Evolutionary conservation across 495 filamentous ascomycete species (phyloP).

Genomic region (Annulohypoxylon bovei): DNA sequence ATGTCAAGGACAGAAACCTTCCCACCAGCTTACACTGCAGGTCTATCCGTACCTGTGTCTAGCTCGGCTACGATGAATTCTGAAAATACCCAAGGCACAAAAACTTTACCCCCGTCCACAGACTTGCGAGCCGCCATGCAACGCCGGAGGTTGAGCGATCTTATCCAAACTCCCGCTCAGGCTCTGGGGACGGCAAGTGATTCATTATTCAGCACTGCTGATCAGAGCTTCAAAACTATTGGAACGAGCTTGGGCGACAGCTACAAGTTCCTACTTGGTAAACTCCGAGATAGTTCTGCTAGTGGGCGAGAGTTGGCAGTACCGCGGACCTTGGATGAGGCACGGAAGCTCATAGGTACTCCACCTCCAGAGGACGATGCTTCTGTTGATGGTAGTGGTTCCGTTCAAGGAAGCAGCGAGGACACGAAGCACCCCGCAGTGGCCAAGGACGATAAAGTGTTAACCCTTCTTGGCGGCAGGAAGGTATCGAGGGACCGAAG

Average conservation of each 20-base stretch:
- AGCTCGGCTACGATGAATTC: conserved; percentile 49
- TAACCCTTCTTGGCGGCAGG: conserved; percentile 71
- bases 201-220: conserved; percentile 83
- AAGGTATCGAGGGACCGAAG: conserved; percentile 74
- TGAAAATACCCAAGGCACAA: conserved; percentile 52
- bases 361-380: conserved; percentile 68
- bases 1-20: conserved; percentile 65
- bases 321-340: conserved; percentile 92
- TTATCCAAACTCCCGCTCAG: conserved; percentile 83
- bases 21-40: conserved; percentile 58
- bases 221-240: conserved; percentile 90
- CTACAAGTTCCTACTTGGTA: conserved; percentile 93
- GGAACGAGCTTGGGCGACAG: conserved; percentile 86
- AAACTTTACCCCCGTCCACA: conserved; percentile 50
- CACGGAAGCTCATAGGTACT: conserved; percentile 82
- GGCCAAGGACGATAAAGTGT: conserved; percentile 64
- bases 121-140: conserved; percentile 57
- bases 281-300: conserved; percentile 75
- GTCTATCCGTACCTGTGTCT: conserved; percentile 51
- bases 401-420: conserved; percentile 54
- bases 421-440: conserved; percentile 46
- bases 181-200: conserved; percentile 85
- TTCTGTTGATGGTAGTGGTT: conserved; percentile 57
- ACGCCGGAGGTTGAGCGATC: conserved; percentile 76
- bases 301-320: conserved; percentile 62